These are phyloP conservation scores for Naganishia vaughanmartiniae DNA, from an alignment of 768 basidiomycete species.

Conservation along the genomic window DNA sequence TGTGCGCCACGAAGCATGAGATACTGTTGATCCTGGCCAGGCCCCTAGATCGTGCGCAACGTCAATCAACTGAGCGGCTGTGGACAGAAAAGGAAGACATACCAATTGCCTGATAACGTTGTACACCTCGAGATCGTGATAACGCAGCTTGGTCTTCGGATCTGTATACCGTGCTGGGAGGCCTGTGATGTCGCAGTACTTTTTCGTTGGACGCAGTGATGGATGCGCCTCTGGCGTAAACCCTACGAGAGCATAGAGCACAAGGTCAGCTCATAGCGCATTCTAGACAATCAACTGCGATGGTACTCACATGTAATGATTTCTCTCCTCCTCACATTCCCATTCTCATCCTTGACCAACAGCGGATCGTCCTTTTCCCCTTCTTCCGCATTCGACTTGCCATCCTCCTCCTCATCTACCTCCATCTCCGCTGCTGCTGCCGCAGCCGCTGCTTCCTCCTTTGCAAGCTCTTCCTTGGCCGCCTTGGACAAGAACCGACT, in stretches of 20 bases:
- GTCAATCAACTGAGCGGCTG: too few species aligned
- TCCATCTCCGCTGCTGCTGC: constrained; percentile 23
- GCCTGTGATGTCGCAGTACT: constrained; percentile 57
- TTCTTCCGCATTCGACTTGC: constrained; percentile 27
- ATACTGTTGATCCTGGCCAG: constrained; percentile 51
- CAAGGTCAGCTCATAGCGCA: neutral
- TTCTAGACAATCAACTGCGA: neutral
- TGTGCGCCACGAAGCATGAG: constrained; percentile 44
- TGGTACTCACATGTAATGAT: constrained; percentile 47
- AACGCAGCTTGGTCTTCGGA: constrained; percentile 52
- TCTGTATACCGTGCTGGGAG: constrained; percentile 53
- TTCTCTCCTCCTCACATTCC: constrained; percentile 35
- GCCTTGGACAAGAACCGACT: constrained; percentile 24
- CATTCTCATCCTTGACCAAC: constrained; percentile 10
- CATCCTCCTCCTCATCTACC: constrained; percentile 31
- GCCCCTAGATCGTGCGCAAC: too few species aligned
- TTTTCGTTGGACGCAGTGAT: constrained; percentile 52
- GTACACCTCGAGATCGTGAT: constrained; percentile 54
- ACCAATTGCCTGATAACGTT: constrained; percentile 50
- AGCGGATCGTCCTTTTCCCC: constrained; percentile 27
- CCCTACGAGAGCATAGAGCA: constrained; percentile 32
- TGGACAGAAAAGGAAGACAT: constrained; percentile 30
- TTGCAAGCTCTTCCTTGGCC: constrained; percentile 32
- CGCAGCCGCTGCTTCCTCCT: constrained; percentile 21
- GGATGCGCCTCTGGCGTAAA: constrained; percentile 53